phyloP scores from a whole-genome alignment of 2,329 filamentous ascomycete species.

The Rutstroemia sp. region DNA sequence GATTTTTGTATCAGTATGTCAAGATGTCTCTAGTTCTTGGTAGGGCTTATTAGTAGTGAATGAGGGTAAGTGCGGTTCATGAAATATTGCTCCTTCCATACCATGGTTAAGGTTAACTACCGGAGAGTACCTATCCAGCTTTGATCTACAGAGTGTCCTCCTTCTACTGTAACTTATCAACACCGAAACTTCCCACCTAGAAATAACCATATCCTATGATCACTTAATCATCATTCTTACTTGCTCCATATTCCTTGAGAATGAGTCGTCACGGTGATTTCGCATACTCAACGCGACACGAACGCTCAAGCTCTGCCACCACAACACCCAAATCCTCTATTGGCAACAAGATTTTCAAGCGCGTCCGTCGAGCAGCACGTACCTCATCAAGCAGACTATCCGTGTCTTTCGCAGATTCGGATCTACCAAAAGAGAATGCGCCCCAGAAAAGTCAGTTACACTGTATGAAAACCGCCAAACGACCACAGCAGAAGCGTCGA shows the following conservation, averaged over 20 bases:
- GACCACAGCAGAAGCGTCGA: constrained; percentile 6
- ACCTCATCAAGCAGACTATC: constrained; percentile 4
- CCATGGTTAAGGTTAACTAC: too few relatives aligned
- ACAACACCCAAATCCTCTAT: background rate
- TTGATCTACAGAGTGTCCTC: too few relatives aligned
- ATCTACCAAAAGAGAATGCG: constrained; percentile 5
- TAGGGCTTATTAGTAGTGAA: too few relatives aligned
- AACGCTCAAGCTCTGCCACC: background rate
- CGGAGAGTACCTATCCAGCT: too few relatives aligned
- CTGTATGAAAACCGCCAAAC: constrained; percentile 15
- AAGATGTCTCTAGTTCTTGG: too few relatives aligned
- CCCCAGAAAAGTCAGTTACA: constrained; percentile 22
- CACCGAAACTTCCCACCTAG: background rate
- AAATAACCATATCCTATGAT: background rate
- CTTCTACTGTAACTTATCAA: too few relatives aligned
- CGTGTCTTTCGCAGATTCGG: background rate
- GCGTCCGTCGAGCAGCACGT: constrained; percentile 4
- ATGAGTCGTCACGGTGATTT: constrained; percentile 3
- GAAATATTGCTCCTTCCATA: too few relatives aligned
- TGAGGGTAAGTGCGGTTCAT: too few relatives aligned
- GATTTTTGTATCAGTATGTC: too few relatives aligned
- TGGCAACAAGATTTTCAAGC: background rate
- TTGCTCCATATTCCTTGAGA: background rate
- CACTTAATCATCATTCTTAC: background rate
- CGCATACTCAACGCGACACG: constrained; percentile 1